These are phyloP conservation scores for Xylaria sp. DNA, from an alignment of 2,329 filamentous ascomycete genomes.

Conservation along the genomic window DNA sequence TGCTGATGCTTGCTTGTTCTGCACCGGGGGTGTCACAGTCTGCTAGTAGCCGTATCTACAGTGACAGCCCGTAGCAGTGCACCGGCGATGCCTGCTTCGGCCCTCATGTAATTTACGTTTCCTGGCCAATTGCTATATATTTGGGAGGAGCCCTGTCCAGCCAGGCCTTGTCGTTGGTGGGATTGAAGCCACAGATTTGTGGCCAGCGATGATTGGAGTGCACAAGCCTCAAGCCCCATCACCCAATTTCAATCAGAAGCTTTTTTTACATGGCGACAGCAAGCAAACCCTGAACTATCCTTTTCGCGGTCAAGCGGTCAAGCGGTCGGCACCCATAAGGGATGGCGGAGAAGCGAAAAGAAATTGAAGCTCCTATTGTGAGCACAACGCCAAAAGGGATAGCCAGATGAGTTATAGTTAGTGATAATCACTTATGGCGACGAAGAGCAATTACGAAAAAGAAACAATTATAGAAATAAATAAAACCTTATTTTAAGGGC, in stretches of 20 bases:
- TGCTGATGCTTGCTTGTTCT: neutral
- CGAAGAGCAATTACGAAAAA: neutral
- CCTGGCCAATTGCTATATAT: constrained; percentile 34
- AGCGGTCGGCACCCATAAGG: constrained; percentile 34
- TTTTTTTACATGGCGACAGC: constrained; percentile 18
- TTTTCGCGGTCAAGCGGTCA: constrained; percentile 36
- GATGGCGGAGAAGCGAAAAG: constrained; percentile 22
- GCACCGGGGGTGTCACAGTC: constrained; percentile 4
- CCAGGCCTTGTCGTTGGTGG: constrained; percentile 25
- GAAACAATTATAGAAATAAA: constrained; percentile 3
- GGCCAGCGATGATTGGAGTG: constrained; percentile 44
- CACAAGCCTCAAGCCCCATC: constrained; percentile 40
- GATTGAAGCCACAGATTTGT: constrained; percentile 40
- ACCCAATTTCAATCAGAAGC: constrained; percentile 37
- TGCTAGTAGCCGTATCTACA: constrained; percentile 15
- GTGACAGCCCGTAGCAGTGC: neutral
- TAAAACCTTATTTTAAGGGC: constrained; percentile 5
- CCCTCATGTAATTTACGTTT: constrained; percentile 29
- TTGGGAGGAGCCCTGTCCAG: constrained; percentile 30
- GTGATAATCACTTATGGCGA: neutral
- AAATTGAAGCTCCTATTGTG: constrained; percentile 28
- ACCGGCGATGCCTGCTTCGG: constrained; percentile 11
- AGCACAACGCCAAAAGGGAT: constrained; percentile 21
- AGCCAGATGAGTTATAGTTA: constrained; percentile 4
- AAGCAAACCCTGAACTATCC: constrained; percentile 35